Conservation (phyloP, 2,329 filamentous ascomycete genomes). For the Hypoxylon sp. region DNA sequence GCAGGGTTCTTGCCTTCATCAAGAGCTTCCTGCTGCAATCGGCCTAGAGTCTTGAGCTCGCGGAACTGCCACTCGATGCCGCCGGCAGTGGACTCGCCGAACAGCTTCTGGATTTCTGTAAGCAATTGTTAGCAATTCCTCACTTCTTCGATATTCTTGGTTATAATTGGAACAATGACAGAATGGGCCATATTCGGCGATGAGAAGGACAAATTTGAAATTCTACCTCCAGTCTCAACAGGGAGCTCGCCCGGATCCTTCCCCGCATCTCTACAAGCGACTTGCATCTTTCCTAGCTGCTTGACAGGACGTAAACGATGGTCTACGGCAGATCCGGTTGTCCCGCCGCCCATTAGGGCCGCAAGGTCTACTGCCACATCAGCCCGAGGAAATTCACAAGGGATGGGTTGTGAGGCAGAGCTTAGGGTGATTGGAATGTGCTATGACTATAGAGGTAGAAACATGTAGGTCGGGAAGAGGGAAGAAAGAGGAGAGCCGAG, state of each 20-base stretch:
- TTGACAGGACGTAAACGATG: conserved; percentile 60
- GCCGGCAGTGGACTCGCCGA: conserved; percentile 70
- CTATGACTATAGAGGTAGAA: neutral
- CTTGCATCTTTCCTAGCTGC: conserved; percentile 57
- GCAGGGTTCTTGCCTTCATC: conserved; percentile 63
- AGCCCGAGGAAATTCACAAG: conserved; percentile 20
- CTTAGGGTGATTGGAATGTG: neutral
- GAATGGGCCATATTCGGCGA: conserved; percentile 4
- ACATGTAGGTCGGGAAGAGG: neutral
- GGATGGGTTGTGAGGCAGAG: neutral
- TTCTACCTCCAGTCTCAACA: conserved; percentile 57
- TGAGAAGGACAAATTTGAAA: conserved; percentile 17
- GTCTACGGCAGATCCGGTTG: conserved; percentile 55
- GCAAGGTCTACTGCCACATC: conserved; percentile 47
- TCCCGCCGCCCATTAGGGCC: conserved; percentile 53
- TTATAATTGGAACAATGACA: conserved; percentile 2
- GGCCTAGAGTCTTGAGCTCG: conserved; percentile 67
- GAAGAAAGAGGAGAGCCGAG: neutral
- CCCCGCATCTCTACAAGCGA: conserved; percentile 48
- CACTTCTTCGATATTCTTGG: neutral
- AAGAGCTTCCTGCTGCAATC: conserved; percentile 63
- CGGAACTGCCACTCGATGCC: conserved; percentile 75
- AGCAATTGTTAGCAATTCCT: conserved; percentile 13
- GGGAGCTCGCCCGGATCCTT: conserved; percentile 57
- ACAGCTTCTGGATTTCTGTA: conserved; percentile 72